Conservation (phyloP, 257 asterid genomes). For the Nemophila menziesii region DNA sequence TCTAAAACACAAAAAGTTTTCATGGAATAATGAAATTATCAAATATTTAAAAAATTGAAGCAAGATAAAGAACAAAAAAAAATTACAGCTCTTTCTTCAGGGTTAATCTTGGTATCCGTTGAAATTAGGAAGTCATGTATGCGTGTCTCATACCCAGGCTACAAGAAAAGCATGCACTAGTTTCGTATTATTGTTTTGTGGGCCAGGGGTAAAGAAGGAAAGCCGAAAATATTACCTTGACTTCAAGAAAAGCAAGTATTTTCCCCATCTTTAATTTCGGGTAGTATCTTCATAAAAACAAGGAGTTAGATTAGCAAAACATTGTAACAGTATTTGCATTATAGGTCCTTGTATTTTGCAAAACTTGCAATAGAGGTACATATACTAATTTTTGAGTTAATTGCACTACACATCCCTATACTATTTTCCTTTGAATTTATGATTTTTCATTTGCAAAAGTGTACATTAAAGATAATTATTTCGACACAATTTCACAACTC, state of each 20-base stretch:
- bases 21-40: constrained; percentile 9
- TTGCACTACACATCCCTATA: too few species aligned
- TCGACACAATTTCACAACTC: too few species aligned
- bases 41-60: too few species aligned
- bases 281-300: constrained; percentile 48
- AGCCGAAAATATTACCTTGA: constrained; percentile 47
- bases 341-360: too few species aligned
- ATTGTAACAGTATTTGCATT: neutral
- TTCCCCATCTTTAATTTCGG: constrained; percentile 71
- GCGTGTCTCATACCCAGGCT: constrained; percentile 85
- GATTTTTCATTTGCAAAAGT: too few species aligned
- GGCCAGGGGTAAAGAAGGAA: neutral
- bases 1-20: too few species aligned
- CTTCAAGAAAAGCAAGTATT: constrained; percentile 45
- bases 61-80: too few species aligned
- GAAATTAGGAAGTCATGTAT: constrained; percentile 61
- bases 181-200: too few species aligned
- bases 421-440: too few species aligned
- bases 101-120: constrained; percentile 33
- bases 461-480: too few species aligned
- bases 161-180: constrained; percentile 21
- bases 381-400: too few species aligned
- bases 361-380: too few species aligned
- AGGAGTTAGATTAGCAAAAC: neutral
- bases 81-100: constrained; percentile 59